Conservation (phyloP, 2,329 filamentous ascomycete genomes). For the Aspergillus eucalypticola region DNA sequence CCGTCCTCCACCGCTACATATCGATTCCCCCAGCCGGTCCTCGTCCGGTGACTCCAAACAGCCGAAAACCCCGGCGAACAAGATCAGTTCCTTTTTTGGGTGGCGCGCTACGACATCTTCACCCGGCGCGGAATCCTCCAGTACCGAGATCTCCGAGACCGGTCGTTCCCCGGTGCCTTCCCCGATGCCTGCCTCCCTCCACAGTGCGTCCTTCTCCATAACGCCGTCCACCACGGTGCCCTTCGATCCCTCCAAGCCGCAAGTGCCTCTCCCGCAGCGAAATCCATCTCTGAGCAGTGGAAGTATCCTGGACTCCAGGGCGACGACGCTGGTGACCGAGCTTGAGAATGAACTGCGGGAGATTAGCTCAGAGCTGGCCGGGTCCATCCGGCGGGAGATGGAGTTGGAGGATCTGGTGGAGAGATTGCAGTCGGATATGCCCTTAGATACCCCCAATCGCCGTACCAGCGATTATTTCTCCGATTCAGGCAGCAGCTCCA, state of each 20-base stretch:
- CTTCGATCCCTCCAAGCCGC: slow-evolving; percentile 52
- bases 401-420: slow-evolving; percentile 95
- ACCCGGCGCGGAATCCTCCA: slow-evolving; percentile 59
- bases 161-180: slow-evolving; percentile 61
- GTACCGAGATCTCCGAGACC: slow-evolving; percentile 63
- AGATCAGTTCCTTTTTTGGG: slow-evolving; percentile 67
- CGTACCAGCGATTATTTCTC: slow-evolving; percentile 98
- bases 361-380: slow-evolving; percentile 88
- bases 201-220: slow-evolving; percentile 32
- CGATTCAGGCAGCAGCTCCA: slow-evolving; percentile 86
- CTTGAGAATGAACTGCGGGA: slow-evolving; percentile 93
- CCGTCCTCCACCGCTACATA: slow-evolving; percentile 46
- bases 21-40: slow-evolving; percentile 41
- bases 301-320: slow-evolving; percentile 45
- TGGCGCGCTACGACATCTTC: slow-evolving; percentile 60
- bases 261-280: slow-evolving; percentile 50
- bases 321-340: slow-evolving; percentile 69
- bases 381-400: slow-evolving; percentile 92
- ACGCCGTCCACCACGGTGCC: slow-evolving; percentile 46
- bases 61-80: slow-evolving; percentile 56
- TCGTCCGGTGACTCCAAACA: slow-evolving; percentile 41
- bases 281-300: slow-evolving; percentile 47
- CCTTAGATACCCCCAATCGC: slow-evolving; percentile 57
- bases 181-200: slow-evolving; percentile 47
- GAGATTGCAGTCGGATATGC: slow-evolving; percentile 73